Evolutionary conservation across 371 early-diverging fungal species (phyloP), one percentile per base, ranked within the genome.

Genomic region (Syncephalis fuscata): DNA sequence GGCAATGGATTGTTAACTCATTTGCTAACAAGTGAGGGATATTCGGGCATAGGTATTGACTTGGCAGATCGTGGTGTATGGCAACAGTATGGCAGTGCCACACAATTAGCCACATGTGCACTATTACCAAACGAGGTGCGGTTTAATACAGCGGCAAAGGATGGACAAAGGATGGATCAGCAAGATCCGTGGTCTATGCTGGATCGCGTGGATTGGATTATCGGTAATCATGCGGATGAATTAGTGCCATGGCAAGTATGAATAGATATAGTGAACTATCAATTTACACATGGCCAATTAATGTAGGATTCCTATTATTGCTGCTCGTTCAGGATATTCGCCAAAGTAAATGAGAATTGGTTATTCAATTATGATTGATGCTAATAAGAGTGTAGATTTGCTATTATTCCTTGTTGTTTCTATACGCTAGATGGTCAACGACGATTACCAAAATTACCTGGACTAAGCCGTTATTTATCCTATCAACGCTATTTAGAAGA

Each of bases 191-290:
- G 32, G 32, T 7, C 32, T 7, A 7, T 11, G 7, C 4, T 32
- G 43, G 64, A 69, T 1, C 56, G 67, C 46, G 70, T 59, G 14
- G 80, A 81, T 51, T 91, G 89, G 88, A 58, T 91, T 16, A 81
- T 91, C 46, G 91, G 89, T 1, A 89, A 91, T 62, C 92, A 91
- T 56, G 80, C 89, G 10, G 92, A 90, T 57, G 89, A 91, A 57
- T 65, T 91, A 39, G 83, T 83, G 9, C 82, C 85, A 27, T 91
- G 92, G 90, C 11, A 32, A 32, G 11, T 11, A 32, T 32, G 32
- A 11, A 32, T 32, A 32, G 45, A 25, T 48, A 55, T 23, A 49
- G 20, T 46, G 46, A 24, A 20, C 24, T 20, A 39, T 32, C 43
- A 48, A 49, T 19, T 27, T 47, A 43, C 44, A 40, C 26, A 71